Percentiles rank a stretch among this genome's conserved stretches.
phyloP scores from a whole-genome alignment of 139 green algal genomes.

The Gonium pectorale region DNA sequence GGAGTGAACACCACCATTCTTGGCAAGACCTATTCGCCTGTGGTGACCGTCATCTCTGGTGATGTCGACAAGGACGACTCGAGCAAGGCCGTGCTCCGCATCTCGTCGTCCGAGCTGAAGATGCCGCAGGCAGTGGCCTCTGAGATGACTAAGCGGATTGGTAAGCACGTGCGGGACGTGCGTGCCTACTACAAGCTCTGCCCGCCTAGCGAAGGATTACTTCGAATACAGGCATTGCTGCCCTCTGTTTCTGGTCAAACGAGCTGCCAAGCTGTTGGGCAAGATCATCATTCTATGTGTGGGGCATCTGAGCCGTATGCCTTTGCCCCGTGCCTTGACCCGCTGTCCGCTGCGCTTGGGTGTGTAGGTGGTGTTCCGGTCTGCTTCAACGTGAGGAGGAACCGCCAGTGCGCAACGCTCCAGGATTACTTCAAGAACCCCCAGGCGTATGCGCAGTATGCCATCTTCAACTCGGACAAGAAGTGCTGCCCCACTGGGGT shows the following conservation, averaged over 20 bases:
- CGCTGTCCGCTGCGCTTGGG: too few relatives aligned
- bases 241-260: too few relatives aligned
- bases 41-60: background rate
- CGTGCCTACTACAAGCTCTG: too few relatives aligned
- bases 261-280: too few relatives aligned
- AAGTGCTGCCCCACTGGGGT: constrained; percentile 14
- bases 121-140: constrained; percentile 12
- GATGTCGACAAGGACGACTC: background rate
- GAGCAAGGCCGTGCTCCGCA: background rate
- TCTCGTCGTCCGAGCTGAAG: background rate
- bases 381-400: background rate
- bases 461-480: constrained; percentile 35
- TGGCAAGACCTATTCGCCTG: background rate
- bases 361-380: background rate
- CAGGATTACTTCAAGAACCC: background rate
- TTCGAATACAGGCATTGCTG: too few relatives aligned
- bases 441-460: background rate
- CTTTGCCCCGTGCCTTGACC: too few relatives aligned
- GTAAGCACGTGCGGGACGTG: too few relatives aligned
- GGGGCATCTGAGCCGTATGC: too few relatives aligned
- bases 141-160: too few relatives aligned
- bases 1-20: background rate
- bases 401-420: background rate
- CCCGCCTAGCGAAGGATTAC: too few relatives aligned
- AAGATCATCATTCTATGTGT: too few relatives aligned